Evolutionary conservation across 768 basidiomycete genomes (phyloP).

Genomic region (Trametes cingulata): DNA sequence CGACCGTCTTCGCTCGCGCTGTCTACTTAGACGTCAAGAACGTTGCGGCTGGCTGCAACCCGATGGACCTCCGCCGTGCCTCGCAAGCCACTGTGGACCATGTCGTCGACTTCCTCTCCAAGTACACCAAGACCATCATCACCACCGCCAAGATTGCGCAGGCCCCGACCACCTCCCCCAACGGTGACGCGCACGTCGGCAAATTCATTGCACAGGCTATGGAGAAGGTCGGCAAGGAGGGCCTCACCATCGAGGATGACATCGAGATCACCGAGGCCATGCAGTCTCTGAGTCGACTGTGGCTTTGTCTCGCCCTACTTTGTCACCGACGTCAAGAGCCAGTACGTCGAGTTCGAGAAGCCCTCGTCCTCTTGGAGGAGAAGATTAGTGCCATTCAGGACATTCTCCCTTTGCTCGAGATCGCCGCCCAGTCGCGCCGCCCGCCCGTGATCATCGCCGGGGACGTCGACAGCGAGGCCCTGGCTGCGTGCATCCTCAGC

Average conservation of each 20-base stretch:
- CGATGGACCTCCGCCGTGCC: slow-evolving; percentile 99
- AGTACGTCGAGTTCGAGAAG: slow-evolving; percentile 97
- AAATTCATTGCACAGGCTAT: slow-evolving; percentile 96
- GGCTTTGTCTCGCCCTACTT: slow-evolving; percentile 99
- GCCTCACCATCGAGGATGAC: slow-evolving; percentile 96
- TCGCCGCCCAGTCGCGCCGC: slow-evolving; percentile 77
- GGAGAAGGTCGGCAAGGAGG: slow-evolving; percentile 99
- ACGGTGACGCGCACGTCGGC: slow-evolving; percentile 85
- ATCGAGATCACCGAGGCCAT: slow-evolving; percentile 99
- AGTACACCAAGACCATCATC: slow-evolving; percentile 91
- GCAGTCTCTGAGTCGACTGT: slow-evolving; percentile 99
- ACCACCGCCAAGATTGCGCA: slow-evolving; percentile 98
- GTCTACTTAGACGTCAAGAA: slow-evolving; percentile 99
- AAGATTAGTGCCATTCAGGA: slow-evolving; percentile 96
- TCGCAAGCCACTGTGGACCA: slow-evolving; percentile 94
- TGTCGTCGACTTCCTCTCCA: slow-evolving; percentile 87
- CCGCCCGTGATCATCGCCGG: slow-evolving; percentile 97
- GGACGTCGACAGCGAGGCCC: slow-evolving; percentile 96
- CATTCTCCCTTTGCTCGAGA: slow-evolving; percentile 89
- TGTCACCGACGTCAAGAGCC: slow-evolving; percentile 95
- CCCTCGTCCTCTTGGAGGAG: slow-evolving; percentile 95
- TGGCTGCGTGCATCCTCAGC: slow-evolving; percentile 98
- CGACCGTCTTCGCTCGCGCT: slow-evolving; percentile 93
- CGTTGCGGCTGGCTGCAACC: slow-evolving; percentile 98
- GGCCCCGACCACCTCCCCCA: slow-evolving; percentile 92